Conservation (phyloP, 169 alveolate genomes). For the Perkinsus marinus region DNA sequence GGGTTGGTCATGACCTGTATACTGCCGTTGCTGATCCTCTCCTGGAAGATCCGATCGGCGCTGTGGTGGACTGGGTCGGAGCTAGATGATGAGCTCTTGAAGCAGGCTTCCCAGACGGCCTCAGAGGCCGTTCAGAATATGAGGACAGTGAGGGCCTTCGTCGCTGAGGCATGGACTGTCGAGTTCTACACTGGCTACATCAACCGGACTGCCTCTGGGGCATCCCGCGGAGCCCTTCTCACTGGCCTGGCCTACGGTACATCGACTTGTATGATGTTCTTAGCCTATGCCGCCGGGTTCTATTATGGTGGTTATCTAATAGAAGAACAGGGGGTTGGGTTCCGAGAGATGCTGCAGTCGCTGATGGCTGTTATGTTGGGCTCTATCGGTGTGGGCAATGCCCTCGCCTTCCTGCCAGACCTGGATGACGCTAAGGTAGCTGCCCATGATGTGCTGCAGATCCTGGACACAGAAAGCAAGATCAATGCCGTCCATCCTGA, state of each 20-base stretch:
- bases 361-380: conserved; percentile 27
- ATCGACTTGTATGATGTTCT: conserved; percentile 37
- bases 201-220: neutral
- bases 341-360: conserved; percentile 36
- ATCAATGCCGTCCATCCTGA: neutral
- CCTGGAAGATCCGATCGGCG: neutral
- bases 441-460: conserved; percentile 24
- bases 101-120: conserved; percentile 36
- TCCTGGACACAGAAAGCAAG: conserved; percentile 15
- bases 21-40: conserved; percentile 15
- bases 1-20: conserved; percentile 23
- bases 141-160: conserved; percentile 51
- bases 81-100: conserved; percentile 6
- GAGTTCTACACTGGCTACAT: neutral
- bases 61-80: neutral
- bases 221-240: conserved; percentile 13
- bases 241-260: conserved; percentile 50
- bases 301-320: conserved; percentile 35
- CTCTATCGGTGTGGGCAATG: conserved; percentile 25
- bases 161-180: conserved; percentile 25
- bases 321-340: conserved; percentile 20
- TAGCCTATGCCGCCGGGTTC: conserved; percentile 32
- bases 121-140: conserved; percentile 48
- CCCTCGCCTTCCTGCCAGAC: conserved; percentile 28
- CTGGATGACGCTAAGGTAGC: conserved; percentile 27